Base-by-base conservation (phyloP, 2,329 filamentous ascomycete genomes). In the Dothideomycetes sp. region DNA sequence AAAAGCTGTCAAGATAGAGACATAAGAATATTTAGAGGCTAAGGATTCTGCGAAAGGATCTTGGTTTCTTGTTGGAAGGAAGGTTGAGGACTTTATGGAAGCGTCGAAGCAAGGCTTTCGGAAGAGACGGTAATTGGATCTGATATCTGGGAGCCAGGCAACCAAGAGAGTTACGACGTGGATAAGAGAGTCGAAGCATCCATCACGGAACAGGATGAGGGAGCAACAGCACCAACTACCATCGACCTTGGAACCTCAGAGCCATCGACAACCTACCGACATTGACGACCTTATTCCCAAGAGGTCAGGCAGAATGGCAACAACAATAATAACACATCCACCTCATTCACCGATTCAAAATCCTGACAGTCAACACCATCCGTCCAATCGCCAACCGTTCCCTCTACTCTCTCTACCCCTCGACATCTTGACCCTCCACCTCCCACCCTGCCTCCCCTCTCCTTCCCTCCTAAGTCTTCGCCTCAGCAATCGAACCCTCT, bases 401-500 rank as follows among this genome's bases (percentile, higher is more conserved):
- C 40, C 40, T 9, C 33, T 47, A 3, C 31, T 47, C 6, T 16
- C 24, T 17, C 33, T 47, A 9, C 45, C 45, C 16, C n/a, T 41
- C 12, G 45, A 47, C 9, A 37, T 47, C 10, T 30, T 47, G 33
- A 12, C 37, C 20, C 19, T 47, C 20, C 33, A 42, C 20, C 38
- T 47, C 9, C 31, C 42, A 10, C 24, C 32, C 10, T 33, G 38
- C 23, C 41, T 47, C 13, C 37, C 41, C n/a, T 25, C 38, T 13
- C 25, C 42, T 6, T 38, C 41, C 4, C 23, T 30, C 7, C 10
- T 44, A 11, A 33, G 42, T 11, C 35, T 47, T 18, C 33, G 34
- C 17, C 42, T 47, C 17, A 47, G 37, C 19, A 45, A 23, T 16
- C 22, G 29, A 11, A 18, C 33, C 20, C 20, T 47, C 12, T 41